Evolutionary conservation across 2,329 filamentous ascomycete species (phyloP).

Genomic region (Pseudogymnoascus sp.): DNA sequence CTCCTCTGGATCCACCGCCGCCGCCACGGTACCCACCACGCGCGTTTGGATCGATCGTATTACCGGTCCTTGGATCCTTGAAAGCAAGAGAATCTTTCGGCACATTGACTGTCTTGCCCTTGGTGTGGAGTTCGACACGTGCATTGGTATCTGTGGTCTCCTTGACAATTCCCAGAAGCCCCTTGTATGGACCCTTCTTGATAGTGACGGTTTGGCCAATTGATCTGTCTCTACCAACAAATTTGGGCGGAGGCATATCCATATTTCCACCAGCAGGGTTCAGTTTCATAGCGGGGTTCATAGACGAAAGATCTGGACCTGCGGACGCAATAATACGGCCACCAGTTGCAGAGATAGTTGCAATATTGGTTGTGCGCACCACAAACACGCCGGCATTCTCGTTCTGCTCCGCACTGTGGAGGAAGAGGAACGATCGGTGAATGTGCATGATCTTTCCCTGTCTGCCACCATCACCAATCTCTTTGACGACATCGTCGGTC

Average conservation of each 20-base stretch:
- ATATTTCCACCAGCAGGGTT: slow-evolving; percentile 49
- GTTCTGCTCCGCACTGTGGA: slow-evolving; percentile 73
- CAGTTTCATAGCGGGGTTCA: slow-evolving; percentile 85
- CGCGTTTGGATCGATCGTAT: slow-evolving; percentile 64
- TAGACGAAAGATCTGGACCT: slow-evolving; percentile 70
- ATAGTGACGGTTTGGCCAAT: slow-evolving; percentile 90
- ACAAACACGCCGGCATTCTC: slow-evolving; percentile 91
- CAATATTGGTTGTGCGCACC: slow-evolving; percentile 74
- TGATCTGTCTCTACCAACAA: slow-evolving; percentile 70
- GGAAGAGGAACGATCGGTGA: slow-evolving; percentile 83
- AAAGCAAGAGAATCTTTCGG: slow-evolving; percentile 74
- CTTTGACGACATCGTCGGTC: slow-evolving; percentile 84
- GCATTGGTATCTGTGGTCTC: slow-evolving; percentile 82
- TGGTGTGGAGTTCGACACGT: slow-evolving; percentile 87
- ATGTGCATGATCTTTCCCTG: slow-evolving; percentile 90
- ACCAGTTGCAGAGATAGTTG: slow-evolving; percentile 89
- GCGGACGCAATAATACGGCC: slow-evolving; percentile 60
- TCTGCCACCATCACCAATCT: slow-evolving; percentile 76
- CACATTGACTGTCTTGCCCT: slow-evolving; percentile 83
- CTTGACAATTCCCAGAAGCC: slow-evolving; percentile 88
- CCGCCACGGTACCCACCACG: slow-evolving; percentile 38
- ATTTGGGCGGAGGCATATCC: slow-evolving; percentile 60
- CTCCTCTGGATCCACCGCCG: slow-evolving; percentile 37
- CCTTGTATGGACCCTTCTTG: slow-evolving; percentile 82
- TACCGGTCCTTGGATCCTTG: slow-evolving; percentile 76